Base-by-base conservation (phyloP, 306 rosid genomes). In the Lupinus albus region DNA sequence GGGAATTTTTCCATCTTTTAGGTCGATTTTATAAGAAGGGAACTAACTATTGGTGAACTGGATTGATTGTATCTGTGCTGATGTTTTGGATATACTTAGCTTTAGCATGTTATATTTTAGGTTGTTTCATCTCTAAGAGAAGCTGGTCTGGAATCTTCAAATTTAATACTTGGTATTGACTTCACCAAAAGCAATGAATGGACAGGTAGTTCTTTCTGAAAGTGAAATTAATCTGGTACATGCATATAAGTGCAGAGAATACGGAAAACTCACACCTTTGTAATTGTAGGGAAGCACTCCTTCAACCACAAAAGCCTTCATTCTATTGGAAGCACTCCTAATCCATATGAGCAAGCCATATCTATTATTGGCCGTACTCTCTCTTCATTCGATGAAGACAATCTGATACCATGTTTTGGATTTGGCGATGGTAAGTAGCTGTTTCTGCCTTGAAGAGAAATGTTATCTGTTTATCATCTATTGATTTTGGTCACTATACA, bases 171-270 rank as follows among this genome's bases (percentile, higher is more conserved):
- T 50, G 95, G 97, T 13, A 75, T 91, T 45, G 97, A 88, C 86
- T 91, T 88, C 80, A 91, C 97, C 62, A 88, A 91, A 78, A 91
- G 97, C 86, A 91, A 91, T 57, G 97, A 91, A 74, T 91, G 97
- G 97, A 86, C 89, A 84, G 97, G 97, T 91, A 33, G 58, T 68
- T 77, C 62, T 38, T 76, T 80, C 59, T 17, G 55, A 9, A 28
- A 28, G 25, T 58, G 12, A 8, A 72, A 32, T 61, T 44, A 28
- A 42, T 51, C 8, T 44, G 47, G 14, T 42, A 13, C 41, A 12
- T 48, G 17, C 8, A 25, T 58, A 63, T 39, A 39, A 46, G 38
- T 55, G 4, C 20, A 41, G 25, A 58, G 58, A 70, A 42, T 11
- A 52, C 42, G 42, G 41, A 59, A 69, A 67, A 58, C 39, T 67